phyloP scores from a whole-genome alignment of 1,284 basidiomycete species.

The Coriolopsis trogii region DNA sequence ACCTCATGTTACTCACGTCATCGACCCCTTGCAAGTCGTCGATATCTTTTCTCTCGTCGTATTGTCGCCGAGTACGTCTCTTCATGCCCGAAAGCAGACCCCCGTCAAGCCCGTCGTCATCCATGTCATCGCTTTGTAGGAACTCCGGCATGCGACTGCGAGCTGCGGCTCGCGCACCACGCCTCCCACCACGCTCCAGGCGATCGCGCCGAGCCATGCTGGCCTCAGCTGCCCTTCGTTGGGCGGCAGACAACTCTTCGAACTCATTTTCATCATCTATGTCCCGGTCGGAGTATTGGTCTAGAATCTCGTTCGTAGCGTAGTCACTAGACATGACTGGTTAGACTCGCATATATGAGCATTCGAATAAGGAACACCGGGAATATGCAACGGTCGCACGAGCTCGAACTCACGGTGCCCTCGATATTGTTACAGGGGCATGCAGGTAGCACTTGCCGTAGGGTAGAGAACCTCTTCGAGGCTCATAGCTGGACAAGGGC shows the following conservation, averaged over 20 bases:
- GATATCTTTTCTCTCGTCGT: slow-evolving; percentile 84
- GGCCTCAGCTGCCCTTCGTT: slow-evolving; percentile 84
- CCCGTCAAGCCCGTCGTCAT: slow-evolving; percentile 36
- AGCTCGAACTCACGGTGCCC: too few species aligned
- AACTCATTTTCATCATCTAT: slow-evolving; percentile 86
- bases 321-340: slow-evolving; percentile 96
- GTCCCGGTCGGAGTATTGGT: slow-evolving; percentile 86
- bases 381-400: too few species aligned
- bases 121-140: slow-evolving; percentile 69
- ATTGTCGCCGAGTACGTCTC: slow-evolving; percentile 78
- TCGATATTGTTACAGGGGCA: too few species aligned
- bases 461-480: too few species aligned
- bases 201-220: slow-evolving; percentile 91
- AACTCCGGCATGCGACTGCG: slow-evolving; percentile 85
- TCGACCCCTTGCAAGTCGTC: slow-evolving; percentile 88
- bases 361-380: too few species aligned
- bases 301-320: slow-evolving; percentile 79
- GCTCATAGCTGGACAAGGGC: too few species aligned
- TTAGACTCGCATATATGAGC: too few species aligned
- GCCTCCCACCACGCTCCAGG: slow-evolving; percentile 64
- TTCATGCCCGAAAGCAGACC: slow-evolving; percentile 72
- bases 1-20: slow-evolving; percentile 55
- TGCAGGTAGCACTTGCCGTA: too few species aligned
- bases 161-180: slow-evolving; percentile 70
- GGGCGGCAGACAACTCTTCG: slow-evolving; percentile 72